phyloP scores from a whole-genome alignment of 306 rosid species.

The Quercus ilex region DNA sequence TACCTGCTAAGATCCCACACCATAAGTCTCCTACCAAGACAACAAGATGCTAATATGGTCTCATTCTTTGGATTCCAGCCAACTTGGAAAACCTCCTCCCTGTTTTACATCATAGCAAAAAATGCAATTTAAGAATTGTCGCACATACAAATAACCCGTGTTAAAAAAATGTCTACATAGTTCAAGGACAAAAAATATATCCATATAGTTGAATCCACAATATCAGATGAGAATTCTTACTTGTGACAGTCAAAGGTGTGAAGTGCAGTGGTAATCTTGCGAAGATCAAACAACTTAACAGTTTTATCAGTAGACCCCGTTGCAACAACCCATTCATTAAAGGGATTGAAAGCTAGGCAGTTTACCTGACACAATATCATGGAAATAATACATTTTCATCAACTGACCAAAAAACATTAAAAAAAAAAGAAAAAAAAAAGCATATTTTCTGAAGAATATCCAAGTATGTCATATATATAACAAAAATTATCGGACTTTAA shows the following conservation, averaged over 20 bases:
- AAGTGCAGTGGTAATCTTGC: slow-evolving; percentile 69
- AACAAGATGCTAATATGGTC: slow-evolving; percentile 94
- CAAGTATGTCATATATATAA: not conserved
- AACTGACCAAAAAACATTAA: not conserved
- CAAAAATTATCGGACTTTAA: not conserved
- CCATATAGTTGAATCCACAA: slow-evolving; percentile 1
- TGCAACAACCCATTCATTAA: slow-evolving; percentile 96
- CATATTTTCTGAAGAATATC: not conserved
- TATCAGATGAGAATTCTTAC: slow-evolving; percentile 42
- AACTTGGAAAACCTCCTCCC: slow-evolving; percentile 99
- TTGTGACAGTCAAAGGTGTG: slow-evolving; percentile 94
- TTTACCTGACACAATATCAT: slow-evolving; percentile 56
- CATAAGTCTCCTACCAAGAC: slow-evolving; percentile 98
- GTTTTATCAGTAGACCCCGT: slow-evolving; percentile 99
- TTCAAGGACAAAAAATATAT: not conserved
- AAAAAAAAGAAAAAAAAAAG: not conserved
- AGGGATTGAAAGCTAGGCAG: slow-evolving; percentile 97
- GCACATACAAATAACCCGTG: not conserved
- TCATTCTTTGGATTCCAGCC: slow-evolving; percentile 98
- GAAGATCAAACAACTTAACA: slow-evolving; percentile 89
- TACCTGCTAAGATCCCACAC: slow-evolving; percentile 99
- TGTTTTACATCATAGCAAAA: slow-evolving; percentile 24
- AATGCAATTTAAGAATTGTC: slow-evolving; percentile 19
- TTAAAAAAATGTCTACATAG: too few relatives aligned
- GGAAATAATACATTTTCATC: not conserved